Base-by-base conservation (phyloP, 2,329 filamentous ascomycete genomes). In the Fusarium sp. region DNA sequence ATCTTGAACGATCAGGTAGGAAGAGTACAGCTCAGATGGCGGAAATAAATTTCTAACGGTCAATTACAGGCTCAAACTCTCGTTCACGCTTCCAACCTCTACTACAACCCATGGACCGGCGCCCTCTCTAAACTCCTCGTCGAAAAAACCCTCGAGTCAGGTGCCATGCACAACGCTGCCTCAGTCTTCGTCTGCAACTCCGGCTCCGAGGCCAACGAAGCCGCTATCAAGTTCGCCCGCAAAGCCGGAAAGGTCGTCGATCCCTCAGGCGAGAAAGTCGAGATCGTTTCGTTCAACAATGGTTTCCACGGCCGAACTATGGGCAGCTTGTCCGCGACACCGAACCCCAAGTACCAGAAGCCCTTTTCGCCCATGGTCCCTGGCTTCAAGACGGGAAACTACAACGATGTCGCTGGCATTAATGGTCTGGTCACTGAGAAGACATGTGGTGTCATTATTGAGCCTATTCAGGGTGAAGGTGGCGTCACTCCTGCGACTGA, bases 221-320 rank as follows among this genome's bases (percentile, higher is more conserved):
- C 96, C 3, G 96, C 96, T 41, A 93, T 99, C 82, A 99, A 99
- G 83, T 98, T 99, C 79, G 93, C 96, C 26, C 90, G 96, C 77
- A 99, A 99, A 84, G 92, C 93, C 28, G 95, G 95, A 77, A 96
- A 96, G 82, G 85, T 90, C 15, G 78, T 91, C 34, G 92, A 95
- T 73, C 90, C 93, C 2, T 90, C 90, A 0, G 92, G 93, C 54
- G 84, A 83, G 26, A 98, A 98, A 85, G 83, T 90, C 77, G 95
- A 98, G 79, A 85, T 99, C 54, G 94, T 98, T 58, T 97, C 94
- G 22, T 99, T 98, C 87, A 86, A 94, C 78, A 92, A 93, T 78
- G 95, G 94, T 44, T 99, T 99, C 88, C 96, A 99, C 83, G 96
- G 96, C 77, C 92, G 96, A 67, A 98, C 96, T 22, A 97, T 98